phyloP scores from a whole-genome alignment of 768 basidiomycete species.

The Scleroderma citrinum region DNA sequence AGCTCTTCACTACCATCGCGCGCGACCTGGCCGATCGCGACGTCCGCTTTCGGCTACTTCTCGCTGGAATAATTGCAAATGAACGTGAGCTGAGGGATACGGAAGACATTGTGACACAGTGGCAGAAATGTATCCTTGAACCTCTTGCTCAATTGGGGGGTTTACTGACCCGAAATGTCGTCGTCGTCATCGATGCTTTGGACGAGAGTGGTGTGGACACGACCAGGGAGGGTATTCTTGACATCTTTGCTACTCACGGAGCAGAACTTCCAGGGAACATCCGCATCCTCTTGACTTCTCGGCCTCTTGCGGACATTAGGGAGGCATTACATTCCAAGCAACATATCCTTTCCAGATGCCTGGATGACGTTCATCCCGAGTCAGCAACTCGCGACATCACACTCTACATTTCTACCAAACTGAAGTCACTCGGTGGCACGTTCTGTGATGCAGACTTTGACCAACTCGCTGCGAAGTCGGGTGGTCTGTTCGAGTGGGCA shows the following conservation, averaged over 20 bases:
- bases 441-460: background rate
- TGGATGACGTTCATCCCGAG: background rate
- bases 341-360: background rate
- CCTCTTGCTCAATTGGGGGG: constrained; percentile 6
- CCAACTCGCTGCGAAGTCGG: constrained; percentile 7
- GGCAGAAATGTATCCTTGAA: constrained; percentile 14
- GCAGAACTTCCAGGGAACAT: constrained; percentile 38
- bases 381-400: background rate
- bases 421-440: background rate
- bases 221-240: constrained; percentile 10
- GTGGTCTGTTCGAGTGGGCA: constrained; percentile 20
- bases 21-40: background rate
- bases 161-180: constrained; percentile 11
- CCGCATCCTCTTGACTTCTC: constrained; percentile 29
- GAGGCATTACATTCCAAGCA: background rate
- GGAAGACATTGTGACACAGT: constrained; percentile 4
- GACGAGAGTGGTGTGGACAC: constrained; percentile 10
- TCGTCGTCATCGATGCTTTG: constrained; percentile 23
- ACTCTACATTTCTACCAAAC: background rate
- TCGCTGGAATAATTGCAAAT: background rate
- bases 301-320: constrained; percentile 23
- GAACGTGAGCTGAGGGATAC: background rate
- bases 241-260: constrained; percentile 32
- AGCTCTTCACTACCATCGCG: background rate
- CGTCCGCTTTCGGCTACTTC: background rate